A percentile compares a stretch with the other conserved stretches of the same genome.
Evolutionary conservation across 768 basidiomycete genomes (phyloP).

Genomic region (Russula abietina): DNA sequence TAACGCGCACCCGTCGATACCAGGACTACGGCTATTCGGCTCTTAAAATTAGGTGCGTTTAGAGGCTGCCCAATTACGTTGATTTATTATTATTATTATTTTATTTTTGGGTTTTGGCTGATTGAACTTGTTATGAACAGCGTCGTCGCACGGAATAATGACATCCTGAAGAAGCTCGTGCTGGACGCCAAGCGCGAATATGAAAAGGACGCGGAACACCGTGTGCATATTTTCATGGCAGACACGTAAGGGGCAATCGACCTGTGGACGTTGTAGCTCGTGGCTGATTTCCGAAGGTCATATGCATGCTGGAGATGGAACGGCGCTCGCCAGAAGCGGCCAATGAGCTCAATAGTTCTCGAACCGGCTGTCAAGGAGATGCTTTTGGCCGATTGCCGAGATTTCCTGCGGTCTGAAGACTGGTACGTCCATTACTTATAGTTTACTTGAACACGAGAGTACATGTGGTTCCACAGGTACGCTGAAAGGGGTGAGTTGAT

Average conservation of each 20-base stretch:
- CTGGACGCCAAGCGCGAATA: conserved; percentile 84
- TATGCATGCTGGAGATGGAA: no score
- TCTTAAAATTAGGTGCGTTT: conserved; percentile 69
- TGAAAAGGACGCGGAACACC: conserved; percentile 86
- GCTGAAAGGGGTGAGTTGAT: no score
- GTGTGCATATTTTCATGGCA: conserved; percentile 83
- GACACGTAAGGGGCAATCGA: conserved; percentile 69
- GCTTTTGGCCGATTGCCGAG: no score
- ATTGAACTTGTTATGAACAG: conserved; percentile 34
- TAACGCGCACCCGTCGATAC: conserved; percentile 73
- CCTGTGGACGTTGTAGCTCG: no score
- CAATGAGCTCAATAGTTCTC: no score
- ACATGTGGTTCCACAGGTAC: no score
- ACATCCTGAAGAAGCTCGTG: conserved; percentile 80
- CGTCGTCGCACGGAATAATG: conserved; percentile 83
- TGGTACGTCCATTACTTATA: conserved; percentile 49
- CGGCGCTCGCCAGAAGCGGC: no score
- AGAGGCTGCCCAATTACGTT: conserved; percentile 25
- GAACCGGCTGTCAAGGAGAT: no score
- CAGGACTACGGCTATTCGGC: conserved; percentile 69
- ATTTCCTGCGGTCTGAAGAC: conserved; percentile 75
- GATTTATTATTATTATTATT: no score
- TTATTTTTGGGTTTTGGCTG: background rate
- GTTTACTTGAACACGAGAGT: conserved; percentile 13
- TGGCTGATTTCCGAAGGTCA: no score